These are phyloP conservation scores for Paecilomyces sp. DNA, from an alignment of 2,329 filamentous ascomycete species.

Conservation along the genomic window DNA sequence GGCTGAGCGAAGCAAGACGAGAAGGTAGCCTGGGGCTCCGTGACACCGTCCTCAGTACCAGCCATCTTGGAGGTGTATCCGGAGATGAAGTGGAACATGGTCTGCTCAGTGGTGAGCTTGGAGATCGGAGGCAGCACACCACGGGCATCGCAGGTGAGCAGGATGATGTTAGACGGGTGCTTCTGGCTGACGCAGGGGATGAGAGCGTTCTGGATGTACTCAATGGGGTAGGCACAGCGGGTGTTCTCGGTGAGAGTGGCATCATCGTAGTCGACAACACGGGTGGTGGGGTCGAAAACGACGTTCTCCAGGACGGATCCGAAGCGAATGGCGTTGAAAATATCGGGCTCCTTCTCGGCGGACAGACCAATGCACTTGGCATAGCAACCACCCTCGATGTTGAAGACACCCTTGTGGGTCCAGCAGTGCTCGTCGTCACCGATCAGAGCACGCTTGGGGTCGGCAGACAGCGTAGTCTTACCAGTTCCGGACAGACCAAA, in stretches of 20 bases:
- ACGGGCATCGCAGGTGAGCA: slow-evolving; percentile 94
- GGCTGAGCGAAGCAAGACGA: slow-evolving; percentile 99
- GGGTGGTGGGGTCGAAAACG: slow-evolving; percentile 86
- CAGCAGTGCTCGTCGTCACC: slow-evolving; percentile 99
- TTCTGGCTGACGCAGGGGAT: slow-evolving; percentile 83
- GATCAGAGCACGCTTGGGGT: slow-evolving; percentile 92
- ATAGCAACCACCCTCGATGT: slow-evolving; percentile 99
- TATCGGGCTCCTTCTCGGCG: slow-evolving; percentile 98
- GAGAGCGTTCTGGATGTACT: slow-evolving; percentile 98
- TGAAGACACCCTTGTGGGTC: slow-evolving; percentile 95
- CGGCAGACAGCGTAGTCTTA: slow-evolving; percentile 96
- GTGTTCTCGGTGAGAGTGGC: slow-evolving; percentile 95
- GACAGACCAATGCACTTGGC: slow-evolving; percentile 98
- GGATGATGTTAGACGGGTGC: slow-evolving; percentile 95
- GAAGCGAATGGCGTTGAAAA: slow-evolving; percentile 91
- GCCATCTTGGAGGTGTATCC: slow-evolving; percentile 99
- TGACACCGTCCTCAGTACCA: slow-evolving; percentile 93
- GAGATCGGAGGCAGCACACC: slow-evolving; percentile 97
- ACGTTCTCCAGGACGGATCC: slow-evolving; percentile 98
- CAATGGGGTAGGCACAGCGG: slow-evolving; percentile 95
- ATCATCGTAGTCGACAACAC: slow-evolving; percentile 93
- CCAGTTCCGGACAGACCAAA: slow-evolving; percentile 97
- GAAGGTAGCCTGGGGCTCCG: slow-evolving; percentile 97
- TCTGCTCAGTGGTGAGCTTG: slow-evolving; percentile 88
- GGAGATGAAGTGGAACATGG: slow-evolving; percentile 99